Evolutionary conservation across 1,284 basidiomycete genomes (phyloP).

Genomic region (Cutaneotrichosporon sp.): DNA sequence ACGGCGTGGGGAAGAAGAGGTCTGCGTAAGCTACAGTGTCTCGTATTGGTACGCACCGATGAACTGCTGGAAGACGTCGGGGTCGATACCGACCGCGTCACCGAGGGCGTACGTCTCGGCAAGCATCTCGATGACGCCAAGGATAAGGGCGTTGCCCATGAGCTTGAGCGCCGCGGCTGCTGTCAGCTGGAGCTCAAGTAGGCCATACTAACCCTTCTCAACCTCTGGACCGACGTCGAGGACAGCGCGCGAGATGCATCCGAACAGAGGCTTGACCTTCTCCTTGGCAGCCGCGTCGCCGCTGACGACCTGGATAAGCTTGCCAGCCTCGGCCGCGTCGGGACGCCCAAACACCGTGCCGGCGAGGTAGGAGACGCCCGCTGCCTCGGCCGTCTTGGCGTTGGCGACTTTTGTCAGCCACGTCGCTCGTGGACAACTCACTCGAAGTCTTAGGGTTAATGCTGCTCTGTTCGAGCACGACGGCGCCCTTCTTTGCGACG

Average conservation of each 20-base stretch:
- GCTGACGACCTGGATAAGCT: conserved; percentile 27
- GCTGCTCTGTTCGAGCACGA: conserved; percentile 32
- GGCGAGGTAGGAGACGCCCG: conserved; percentile 28
- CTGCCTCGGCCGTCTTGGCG: conserved; percentile 19
- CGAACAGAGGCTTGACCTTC: conserved; percentile 21
- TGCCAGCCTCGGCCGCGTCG: conserved; percentile 26
- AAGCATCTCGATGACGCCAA: conserved; percentile 39
- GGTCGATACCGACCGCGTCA: conserved; percentile 31
- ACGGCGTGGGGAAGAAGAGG: conserved; percentile 35
- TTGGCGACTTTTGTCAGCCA: conserved; percentile 21
- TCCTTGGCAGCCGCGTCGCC: conserved; percentile 21
- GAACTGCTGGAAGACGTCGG: conserved; percentile 22
- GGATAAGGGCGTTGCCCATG: conserved; percentile 36
- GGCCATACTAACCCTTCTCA: conserved; percentile 25
- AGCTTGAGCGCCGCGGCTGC: conserved; percentile 37
- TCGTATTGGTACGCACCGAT: conserved; percentile 3
- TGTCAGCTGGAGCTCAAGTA: conserved; percentile 1
- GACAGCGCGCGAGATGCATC: conserved; percentile 18
- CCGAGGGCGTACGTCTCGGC: conserved; percentile 37
- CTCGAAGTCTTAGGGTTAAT: conserved; percentile 31
- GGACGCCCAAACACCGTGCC: conserved; percentile 37
- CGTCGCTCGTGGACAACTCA: conserved; percentile 11
- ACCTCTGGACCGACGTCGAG: conserved; percentile 37
- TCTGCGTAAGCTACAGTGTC: conserved; percentile 16
- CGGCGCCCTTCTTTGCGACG: conserved; percentile 9